Percentiles rank a stretch among this genome's conserved stretches.
phyloP scores from a whole-genome alignment of 2,329 filamentous ascomycete genomes.

The Penicillium sp. region DNA sequence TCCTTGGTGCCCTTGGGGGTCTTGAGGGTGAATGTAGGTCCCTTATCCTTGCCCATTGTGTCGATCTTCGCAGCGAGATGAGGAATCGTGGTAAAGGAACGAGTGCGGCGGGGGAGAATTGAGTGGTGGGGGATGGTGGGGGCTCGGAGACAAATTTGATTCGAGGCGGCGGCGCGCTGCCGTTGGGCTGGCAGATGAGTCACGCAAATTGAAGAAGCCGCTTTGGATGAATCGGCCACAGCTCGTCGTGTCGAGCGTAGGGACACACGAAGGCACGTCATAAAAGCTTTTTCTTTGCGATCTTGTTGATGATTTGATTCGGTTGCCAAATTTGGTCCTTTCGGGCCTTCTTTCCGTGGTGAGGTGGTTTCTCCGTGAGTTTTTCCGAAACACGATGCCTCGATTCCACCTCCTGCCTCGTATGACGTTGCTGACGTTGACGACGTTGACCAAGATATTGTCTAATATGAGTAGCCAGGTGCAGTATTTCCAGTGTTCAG shows the following conservation, averaged over 20 bases:
- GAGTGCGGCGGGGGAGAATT: constrained; percentile 23
- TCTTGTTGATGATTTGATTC: constrained; percentile 9
- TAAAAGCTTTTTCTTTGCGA: constrained; percentile 19
- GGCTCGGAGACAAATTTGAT: constrained; percentile 24
- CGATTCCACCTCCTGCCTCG: no score
- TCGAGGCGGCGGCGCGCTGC: constrained; percentile 18
- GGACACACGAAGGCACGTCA: constrained; percentile 25
- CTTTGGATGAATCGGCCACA: constrained; percentile 18
- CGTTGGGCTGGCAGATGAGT: constrained; percentile 17
- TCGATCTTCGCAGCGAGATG: constrained; percentile 13
- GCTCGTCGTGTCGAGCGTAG: constrained; percentile 27
- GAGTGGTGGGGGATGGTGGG: constrained; percentile 25
- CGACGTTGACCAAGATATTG: no score
- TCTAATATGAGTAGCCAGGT: no score
- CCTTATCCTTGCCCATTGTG: constrained; percentile 36
- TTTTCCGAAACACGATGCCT: constrained; percentile 12
- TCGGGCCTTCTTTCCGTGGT: constrained; percentile 15
- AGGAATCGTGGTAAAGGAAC: constrained; percentile 20
- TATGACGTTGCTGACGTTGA: no score
- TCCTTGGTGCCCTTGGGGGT: constrained; percentile 88
- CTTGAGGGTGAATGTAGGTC: constrained; percentile 62
- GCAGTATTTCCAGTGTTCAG: no score
- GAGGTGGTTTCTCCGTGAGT: constrained; percentile 11
- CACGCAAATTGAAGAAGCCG: constrained; percentile 11
- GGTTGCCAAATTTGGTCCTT: constrained; percentile 9